Base-by-base conservation (phyloP, 306 rosid genomes). In the Acacia melanoxylon region DNA sequence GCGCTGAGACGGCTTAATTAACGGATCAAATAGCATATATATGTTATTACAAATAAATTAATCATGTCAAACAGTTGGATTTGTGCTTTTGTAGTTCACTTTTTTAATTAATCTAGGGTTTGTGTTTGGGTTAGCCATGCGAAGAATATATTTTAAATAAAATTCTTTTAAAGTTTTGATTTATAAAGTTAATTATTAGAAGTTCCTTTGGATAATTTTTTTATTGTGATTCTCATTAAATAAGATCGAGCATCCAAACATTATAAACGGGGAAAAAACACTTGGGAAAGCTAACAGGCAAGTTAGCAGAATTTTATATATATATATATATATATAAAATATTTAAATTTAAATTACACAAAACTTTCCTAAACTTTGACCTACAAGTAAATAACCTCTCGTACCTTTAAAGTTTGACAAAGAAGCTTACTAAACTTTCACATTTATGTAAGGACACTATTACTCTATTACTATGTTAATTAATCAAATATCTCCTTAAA, bases 1-100 rank as follows among this genome's bases (percentile, higher is more conserved):
- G 17, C 31, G 58, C 40, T 35, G 35, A 49, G 45, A 66, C 68
- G 62, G 75, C 65, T 74, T 66, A 81, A 81, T 49, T 40, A 44
- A 56, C 67, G 77, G 77, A 56, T 56, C 59, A 56, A 54, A 80
- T 70, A 19, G 83, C 59, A 68, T 70, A 41, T 40, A 68, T 70
- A 41, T 40, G 77, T 69, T 80, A 70, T 51, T 80, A 62, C 71
- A 70, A 58, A 48, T 69, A 69, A 40, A 37, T 42, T 63, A 63
- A 29, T 63, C 16, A 63, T 63, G 41, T 29, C 69, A 62, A 62
- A 27, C 19, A 63, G 69, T 29, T 63, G 69, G 69, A 29, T 42
- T 29, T 14, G 37, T 63, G 22, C 42, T 14, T 63, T 63, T 29
- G 69, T 29, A 41, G 31, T 62, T 59, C 68, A 62, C 68, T 62